phyloP scores from a whole-genome alignment of 2,329 filamentous ascomycete genomes.

The Curvularia lunata region DNA sequence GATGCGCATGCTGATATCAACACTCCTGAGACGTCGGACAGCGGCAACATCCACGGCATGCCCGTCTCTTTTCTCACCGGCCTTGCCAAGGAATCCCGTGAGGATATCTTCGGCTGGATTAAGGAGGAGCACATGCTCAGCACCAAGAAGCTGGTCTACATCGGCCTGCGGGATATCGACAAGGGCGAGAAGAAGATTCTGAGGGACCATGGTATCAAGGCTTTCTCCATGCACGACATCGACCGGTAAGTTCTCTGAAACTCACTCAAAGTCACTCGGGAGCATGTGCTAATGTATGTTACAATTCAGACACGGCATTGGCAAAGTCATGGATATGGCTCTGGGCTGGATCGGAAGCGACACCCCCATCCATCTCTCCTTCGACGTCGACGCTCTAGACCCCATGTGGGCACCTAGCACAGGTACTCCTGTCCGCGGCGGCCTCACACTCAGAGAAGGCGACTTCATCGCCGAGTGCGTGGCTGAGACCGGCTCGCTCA shows the following conservation, averaged over 20 bases:
- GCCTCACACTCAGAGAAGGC: conserved; percentile 90
- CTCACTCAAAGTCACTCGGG: neutral
- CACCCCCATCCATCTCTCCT: conserved; percentile 95
- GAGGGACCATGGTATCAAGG: conserved; percentile 86
- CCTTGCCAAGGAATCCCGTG: conserved; percentile 74
- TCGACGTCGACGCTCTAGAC: conserved; percentile 95
- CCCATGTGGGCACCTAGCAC: conserved; percentile 96
- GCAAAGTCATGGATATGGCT: conserved; percentile 97
- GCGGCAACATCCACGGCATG: conserved; percentile 98
- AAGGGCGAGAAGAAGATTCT: conserved; percentile 91
- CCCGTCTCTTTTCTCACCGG: conserved; percentile 91
- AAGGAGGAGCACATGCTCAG: conserved; percentile 72
- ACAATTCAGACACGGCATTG: conserved; percentile 77
- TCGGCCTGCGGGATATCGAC: conserved; percentile 92
- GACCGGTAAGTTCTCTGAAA: conserved; percentile 69
- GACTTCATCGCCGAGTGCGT: conserved; percentile 88
- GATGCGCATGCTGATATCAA: conserved; percentile 99
- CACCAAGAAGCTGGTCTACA: conserved; percentile 91
- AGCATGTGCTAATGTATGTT: neutral
- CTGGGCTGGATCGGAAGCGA: conserved; percentile 92
- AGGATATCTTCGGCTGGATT: conserved; percentile 91
- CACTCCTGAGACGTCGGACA: conserved; percentile 85
- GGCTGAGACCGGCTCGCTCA: conserved; percentile 61
- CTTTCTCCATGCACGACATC: conserved; percentile 98
- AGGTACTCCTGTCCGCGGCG: conserved; percentile 91